phyloP scores from a whole-genome alignment of 495 filamentous ascomycete species.

The Penicillium longicatenatum region DNA sequence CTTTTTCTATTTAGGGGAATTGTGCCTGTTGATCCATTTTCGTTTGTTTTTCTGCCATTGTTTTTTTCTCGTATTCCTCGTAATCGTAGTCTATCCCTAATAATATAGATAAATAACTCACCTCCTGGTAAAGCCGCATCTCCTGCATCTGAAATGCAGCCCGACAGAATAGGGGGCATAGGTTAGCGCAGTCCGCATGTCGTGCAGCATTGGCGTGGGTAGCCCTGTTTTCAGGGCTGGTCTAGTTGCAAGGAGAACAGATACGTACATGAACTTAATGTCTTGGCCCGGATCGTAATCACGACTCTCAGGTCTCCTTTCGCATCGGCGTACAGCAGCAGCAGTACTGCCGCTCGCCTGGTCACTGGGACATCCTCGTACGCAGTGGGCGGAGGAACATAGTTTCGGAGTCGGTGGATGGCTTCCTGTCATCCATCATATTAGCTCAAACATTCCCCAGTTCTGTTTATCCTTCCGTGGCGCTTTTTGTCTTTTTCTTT shows the following conservation, averaged over 20 bases:
- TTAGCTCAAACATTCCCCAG: background rate
- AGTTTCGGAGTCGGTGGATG: constrained; percentile 73
- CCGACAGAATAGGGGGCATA: background rate
- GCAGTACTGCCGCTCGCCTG: constrained; percentile 77
- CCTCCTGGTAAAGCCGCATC: constrained; percentile 89
- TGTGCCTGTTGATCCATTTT: constrained; percentile 4
- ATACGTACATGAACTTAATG: constrained; percentile 60
- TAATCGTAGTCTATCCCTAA: background rate
- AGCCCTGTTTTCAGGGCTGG: constrained; percentile 5
- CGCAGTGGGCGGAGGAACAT: constrained; percentile 58
- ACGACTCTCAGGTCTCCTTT: constrained; percentile 78
- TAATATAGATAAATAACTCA: constrained; percentile 36
- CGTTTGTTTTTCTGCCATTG: background rate
- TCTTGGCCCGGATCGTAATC: constrained; percentile 81
- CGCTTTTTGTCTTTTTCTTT: constrained; percentile 1
- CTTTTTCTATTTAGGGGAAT: background rate
- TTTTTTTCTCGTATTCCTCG: background rate
- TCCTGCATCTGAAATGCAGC: constrained; percentile 52
- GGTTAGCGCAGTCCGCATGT: constrained; percentile 24
- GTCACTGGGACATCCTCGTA: constrained; percentile 68
- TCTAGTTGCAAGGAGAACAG: constrained; percentile 1
- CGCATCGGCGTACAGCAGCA: constrained; percentile 81
- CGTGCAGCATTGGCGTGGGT: constrained; percentile 13
- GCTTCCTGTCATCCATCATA: constrained; percentile 58
- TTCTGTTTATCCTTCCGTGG: background rate